A percentile compares a stretch with the other conserved stretches of the same genome.
phyloP scores from a whole-genome alignment of 352 stramenopile species.

The Plasmopara viticola region DNA sequence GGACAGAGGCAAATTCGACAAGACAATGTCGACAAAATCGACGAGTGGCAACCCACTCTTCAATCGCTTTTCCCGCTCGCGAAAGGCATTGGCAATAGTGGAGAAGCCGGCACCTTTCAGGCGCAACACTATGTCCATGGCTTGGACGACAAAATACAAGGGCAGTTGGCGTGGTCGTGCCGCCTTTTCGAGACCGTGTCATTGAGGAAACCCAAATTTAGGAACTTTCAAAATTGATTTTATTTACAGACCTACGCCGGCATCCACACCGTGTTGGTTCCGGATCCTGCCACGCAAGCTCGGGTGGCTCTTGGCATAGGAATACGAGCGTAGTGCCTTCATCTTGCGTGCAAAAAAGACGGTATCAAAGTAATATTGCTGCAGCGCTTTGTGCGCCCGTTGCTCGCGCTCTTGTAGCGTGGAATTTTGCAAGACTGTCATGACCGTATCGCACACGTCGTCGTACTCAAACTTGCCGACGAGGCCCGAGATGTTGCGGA shows the following conservation, averaged over 20 bases:
- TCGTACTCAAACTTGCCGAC: conserved; percentile 28
- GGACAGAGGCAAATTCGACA: conserved; percentile 42
- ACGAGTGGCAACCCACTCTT: conserved; percentile 52
- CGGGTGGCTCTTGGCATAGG: conserved; percentile 22
- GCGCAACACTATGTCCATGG: conserved; percentile 81
- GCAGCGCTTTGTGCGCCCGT: conserved; percentile 8
- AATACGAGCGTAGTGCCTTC: conserved; percentile 31
- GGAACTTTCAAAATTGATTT: no score
- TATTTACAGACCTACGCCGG: neutral
- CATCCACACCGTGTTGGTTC: no score
- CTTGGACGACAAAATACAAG: conserved; percentile 3
- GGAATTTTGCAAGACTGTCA: conserved; percentile 25
- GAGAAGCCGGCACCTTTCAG: conserved; percentile 71
- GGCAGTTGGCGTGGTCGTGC: no score
- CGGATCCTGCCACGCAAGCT: conserved; percentile 14
- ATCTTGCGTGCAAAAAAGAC: conserved; percentile 57
- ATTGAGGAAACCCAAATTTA: no score
- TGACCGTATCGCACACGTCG: conserved; percentile 35
- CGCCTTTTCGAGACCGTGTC: no score
- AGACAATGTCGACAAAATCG: conserved; percentile 80
- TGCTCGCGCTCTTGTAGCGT: conserved; percentile 10
- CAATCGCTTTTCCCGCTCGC: conserved; percentile 50
- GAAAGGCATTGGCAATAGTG: conserved; percentile 70
- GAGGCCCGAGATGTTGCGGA: conserved; percentile 37
- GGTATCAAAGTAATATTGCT: conserved; percentile 53